A percentile compares a stretch with the other conserved stretches of the same genome.
Evolutionary conservation across 371 early-diverging fungal species (phyloP).

Genomic region (Mortierella sp.): DNA sequence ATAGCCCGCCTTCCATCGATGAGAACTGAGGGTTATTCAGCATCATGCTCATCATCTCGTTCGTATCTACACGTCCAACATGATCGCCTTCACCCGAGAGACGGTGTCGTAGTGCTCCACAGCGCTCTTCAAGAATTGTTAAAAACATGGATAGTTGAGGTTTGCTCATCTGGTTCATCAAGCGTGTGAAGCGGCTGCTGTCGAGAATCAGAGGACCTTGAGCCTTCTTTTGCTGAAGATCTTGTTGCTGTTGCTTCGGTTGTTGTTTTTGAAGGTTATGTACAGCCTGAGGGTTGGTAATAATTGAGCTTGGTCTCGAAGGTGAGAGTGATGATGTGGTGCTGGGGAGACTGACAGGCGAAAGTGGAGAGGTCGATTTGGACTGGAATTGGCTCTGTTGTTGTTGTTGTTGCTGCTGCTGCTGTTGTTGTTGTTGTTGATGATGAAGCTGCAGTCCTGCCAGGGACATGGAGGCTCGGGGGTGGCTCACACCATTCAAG

Average conservation of each 20-base stretch:
- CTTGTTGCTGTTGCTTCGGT: conserved; percentile 18
- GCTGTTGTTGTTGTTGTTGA: conserved; percentile 26
- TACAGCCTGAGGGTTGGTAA: conserved; percentile 13
- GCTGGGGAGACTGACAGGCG: conserved; percentile 13
- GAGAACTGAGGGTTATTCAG: conserved; percentile 37
- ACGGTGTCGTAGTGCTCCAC: conserved; percentile 53
- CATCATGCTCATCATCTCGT: conserved; percentile 54
- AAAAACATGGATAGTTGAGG: conserved; percentile 53
- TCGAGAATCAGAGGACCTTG: conserved; percentile 47
- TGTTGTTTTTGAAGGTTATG: conserved; percentile 23
- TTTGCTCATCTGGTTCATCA: conserved; percentile 57
- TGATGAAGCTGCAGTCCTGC: conserved; percentile 28
- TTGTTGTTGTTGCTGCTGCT: conserved; percentile 20
- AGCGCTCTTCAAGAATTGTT: conserved; percentile 53
- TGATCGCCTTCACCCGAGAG: conserved; percentile 51
- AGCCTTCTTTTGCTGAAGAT: conserved; percentile 14
- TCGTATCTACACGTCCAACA: conserved; percentile 35
- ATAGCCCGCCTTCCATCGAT: conserved; percentile 27
- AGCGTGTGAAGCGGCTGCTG: conserved; percentile 47
- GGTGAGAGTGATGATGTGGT: conserved; percentile 5
- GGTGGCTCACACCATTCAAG: conserved; percentile 11
- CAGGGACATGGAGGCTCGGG: conserved; percentile 23
- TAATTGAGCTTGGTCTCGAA: conserved; percentile 7
- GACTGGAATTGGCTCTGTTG: conserved; percentile 8
- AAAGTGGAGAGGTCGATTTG: conserved; percentile 14